Evolutionary conservation across 1,284 basidiomycete genomes (phyloP), one percentile per base, ranked within the genome.

Genomic region (Limonomyces culmigenus): DNA sequence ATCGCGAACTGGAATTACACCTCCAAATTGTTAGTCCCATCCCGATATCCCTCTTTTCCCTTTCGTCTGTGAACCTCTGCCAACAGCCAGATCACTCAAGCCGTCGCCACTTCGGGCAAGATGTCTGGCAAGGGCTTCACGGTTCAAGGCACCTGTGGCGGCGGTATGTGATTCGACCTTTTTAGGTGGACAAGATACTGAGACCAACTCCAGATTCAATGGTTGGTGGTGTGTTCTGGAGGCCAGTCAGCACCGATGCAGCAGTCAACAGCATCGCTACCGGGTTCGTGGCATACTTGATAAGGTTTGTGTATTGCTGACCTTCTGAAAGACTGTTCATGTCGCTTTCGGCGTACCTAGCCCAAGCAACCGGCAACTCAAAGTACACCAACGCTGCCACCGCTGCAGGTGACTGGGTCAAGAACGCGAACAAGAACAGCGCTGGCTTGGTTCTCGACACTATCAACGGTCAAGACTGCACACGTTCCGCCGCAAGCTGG

Each of bases 191-290:
- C n/a, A n/a, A n/a, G 11, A 11, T 4, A 21, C 13, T 21, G 13
- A 34, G 33, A 34, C 4, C 14, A 60, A 59, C 45, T 13, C n/a
- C n/a, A n/a, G n/a, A n/a, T n/a, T 59, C 62, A 4, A 67, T 66
- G 63, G 61, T 56, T 10, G 64, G 64, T 2, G 63, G 62, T 8
- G 65, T 69, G 14, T 70, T 67, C 44, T 67, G 65, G 65, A 53
- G 61, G 15, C 60, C 63, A 3, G 59, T 55, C 0, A 36, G 45
- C 2, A 50, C 58, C 36, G 60, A 65, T 39, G 48, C 52, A 29
- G 38, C 42, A 6, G 51, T 67, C 35, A 67, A 67, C 39, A 65
- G 63, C 5, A 56, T 67, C 23, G 65, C 62, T 2, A 67, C 65
- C 16, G 62, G 64, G 64, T 66, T 43, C 43, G 53, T 35, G 3